phyloP scores from a whole-genome alignment of 2,329 filamentous ascomycete genomes.

The Diaporthe sp. region DNA sequence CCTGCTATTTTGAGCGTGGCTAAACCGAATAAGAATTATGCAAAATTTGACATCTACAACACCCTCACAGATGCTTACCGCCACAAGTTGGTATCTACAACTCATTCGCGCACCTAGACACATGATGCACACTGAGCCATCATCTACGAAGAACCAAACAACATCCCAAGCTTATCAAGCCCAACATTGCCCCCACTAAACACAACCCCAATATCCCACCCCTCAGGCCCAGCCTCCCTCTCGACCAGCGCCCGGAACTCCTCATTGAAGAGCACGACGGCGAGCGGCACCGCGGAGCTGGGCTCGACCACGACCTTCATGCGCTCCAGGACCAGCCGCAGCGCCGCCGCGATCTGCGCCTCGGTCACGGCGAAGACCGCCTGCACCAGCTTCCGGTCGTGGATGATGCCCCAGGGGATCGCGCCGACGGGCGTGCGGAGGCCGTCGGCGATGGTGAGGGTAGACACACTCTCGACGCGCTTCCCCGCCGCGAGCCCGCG shows the following conservation, averaged over 20 bases:
- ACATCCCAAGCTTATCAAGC: constrained; percentile 63
- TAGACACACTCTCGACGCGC: constrained; percentile 77
- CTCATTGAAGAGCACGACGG: constrained; percentile 86
- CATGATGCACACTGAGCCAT: too few relatives aligned
- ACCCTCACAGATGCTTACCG: background rate
- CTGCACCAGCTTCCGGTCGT: constrained; percentile 75
- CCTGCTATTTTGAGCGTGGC: too few relatives aligned
- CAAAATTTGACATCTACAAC: background rate
- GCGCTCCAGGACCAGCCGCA: constrained; percentile 85
- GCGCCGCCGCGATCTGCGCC: constrained; percentile 81
- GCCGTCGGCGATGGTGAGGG: constrained; percentile 89
- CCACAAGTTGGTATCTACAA: background rate
- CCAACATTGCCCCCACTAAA: constrained; percentile 72
- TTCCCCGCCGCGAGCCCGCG: constrained; percentile 74
- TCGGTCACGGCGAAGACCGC: constrained; percentile 83
- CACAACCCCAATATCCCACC: constrained; percentile 78
- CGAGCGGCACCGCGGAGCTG: constrained; percentile 85
- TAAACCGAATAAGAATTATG: background rate
- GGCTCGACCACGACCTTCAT: constrained; percentile 95
- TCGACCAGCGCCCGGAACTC: constrained; percentile 82
- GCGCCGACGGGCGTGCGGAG: constrained; percentile 84
- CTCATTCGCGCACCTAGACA: too few relatives aligned
- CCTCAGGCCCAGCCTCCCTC: constrained; percentile 75
- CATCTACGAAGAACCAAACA: constrained; percentile 54
- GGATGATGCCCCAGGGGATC: constrained; percentile 83